Evolutionary conservation across 495 filamentous ascomycete genomes (phyloP).

Genomic region (Penicillium tannophilum): DNA sequence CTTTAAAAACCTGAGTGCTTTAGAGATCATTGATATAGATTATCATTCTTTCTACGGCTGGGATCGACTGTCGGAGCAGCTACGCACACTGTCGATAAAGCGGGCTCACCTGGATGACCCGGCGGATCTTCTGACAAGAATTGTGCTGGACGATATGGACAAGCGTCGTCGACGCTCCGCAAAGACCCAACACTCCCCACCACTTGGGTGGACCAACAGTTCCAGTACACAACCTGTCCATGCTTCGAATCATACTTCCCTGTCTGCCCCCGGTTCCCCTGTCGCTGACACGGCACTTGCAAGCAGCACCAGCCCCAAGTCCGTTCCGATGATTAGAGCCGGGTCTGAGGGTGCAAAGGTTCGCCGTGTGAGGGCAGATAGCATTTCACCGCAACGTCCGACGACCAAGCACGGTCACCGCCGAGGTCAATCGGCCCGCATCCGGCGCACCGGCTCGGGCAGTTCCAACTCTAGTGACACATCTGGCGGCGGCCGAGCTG

Average conservation of each 20-base stretch:
- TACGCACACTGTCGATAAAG: slow-evolving; percentile 87
- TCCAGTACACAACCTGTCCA: slow-evolving; percentile 55
- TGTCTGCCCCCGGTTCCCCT: slow-evolving; percentile 68
- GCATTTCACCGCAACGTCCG: slow-evolving; percentile 78
- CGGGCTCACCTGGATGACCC: slow-evolving; percentile 87
- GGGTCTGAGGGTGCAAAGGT: slow-evolving; percentile 51
- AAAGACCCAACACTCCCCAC: slow-evolving; percentile 79
- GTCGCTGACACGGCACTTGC: slow-evolving; percentile 49
- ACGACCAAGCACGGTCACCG: slow-evolving; percentile 69
- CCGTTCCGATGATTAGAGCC: slow-evolving; percentile 50
- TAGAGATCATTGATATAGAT: slow-evolving; percentile 94
- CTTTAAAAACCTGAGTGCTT: slow-evolving; percentile 92
- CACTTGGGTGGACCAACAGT: slow-evolving; percentile 55
- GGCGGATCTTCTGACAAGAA: slow-evolving; percentile 82
- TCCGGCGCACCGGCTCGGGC: slow-evolving; percentile 83
- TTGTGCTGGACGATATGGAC: slow-evolving; percentile 95
- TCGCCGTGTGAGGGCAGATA: slow-evolving; percentile 59
- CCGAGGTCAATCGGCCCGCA: slow-evolving; percentile 59
- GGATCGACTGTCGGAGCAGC: slow-evolving; percentile 89
- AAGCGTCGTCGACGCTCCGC: slow-evolving; percentile 83
- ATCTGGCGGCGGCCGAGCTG: slow-evolving; percentile 67
- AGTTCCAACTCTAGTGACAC: slow-evolving; percentile 85
- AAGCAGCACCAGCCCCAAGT: slow-evolving; percentile 48
- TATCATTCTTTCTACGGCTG: slow-evolving; percentile 96
- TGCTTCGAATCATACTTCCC: slow-evolving; percentile 55